Percentiles rank a stretch among this genome's conserved stretches.
Conservation (phyloP, 352 stramenopile species). For the Pythium sukuiense region DNA sequence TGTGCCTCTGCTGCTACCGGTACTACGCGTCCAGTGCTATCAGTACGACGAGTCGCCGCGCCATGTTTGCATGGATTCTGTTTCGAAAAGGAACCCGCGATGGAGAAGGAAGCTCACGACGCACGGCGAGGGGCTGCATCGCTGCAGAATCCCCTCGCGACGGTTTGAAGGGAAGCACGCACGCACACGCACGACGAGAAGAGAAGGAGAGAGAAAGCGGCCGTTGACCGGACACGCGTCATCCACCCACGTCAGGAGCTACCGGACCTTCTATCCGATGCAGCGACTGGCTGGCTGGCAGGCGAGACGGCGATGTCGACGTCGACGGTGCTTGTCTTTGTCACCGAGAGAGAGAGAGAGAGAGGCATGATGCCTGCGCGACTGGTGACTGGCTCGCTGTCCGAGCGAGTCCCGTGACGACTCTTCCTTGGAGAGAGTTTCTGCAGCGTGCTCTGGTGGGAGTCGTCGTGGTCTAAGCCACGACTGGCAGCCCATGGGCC, state of each 20-base stretch:
- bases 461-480: no score
- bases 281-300: background rate
- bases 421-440: background rate
- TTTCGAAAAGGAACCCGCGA: constrained; percentile 16
- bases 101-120: constrained; percentile 8
- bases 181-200: constrained; percentile 7
- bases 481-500: background rate
- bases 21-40: background rate
- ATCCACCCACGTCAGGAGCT: background rate
- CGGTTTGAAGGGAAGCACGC: constrained; percentile 28
- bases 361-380: background rate
- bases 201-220: background rate
- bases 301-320: background rate
- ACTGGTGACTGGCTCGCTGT: background rate
- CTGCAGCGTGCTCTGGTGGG: no score
- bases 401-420: background rate
- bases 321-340: constrained; percentile 27
- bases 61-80: background rate
- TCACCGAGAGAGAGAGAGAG: background rate
- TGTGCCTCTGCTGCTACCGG: background rate
- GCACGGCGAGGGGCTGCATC: constrained; percentile 3
- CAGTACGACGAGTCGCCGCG: background rate
- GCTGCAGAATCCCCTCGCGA: constrained; percentile 2
- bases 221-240: background rate
- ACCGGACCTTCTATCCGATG: constrained; percentile 29